phyloP scores from a whole-genome alignment of 768 basidiomycete species.

The Termitomyces sp. region DNA sequence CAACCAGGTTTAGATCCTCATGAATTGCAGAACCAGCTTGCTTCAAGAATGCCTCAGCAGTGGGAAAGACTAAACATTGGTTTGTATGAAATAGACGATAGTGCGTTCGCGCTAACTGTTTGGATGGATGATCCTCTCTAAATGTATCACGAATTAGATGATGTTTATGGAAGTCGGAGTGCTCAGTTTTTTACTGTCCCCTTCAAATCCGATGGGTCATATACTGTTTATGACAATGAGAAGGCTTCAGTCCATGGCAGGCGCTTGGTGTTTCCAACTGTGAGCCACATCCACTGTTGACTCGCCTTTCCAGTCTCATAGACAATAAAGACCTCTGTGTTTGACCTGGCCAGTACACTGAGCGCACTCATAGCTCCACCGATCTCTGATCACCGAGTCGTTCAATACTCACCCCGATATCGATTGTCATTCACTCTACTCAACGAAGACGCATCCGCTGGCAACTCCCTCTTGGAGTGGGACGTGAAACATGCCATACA shows the following conservation, averaged over 20 bases:
- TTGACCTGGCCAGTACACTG: conserved; percentile 23
- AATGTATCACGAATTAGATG: neutral
- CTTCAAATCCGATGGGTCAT: conserved; percentile 10
- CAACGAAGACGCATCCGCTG: conserved; percentile 80
- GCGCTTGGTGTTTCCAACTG: conserved; percentile 23
- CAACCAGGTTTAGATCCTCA: conserved; percentile 15
- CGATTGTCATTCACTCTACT: conserved; percentile 89
- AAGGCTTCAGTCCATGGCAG: conserved; percentile 20
- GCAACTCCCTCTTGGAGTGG: conserved; percentile 61
- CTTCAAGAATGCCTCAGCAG: conserved; percentile 20
- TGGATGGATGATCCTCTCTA: neutral
- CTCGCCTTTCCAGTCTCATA: conserved; percentile 12
- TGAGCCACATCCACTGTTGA: conserved; percentile 4
- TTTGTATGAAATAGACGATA: conserved; percentile 17
- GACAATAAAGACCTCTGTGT: conserved; percentile 9
- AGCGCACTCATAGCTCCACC: conserved; percentile 35
- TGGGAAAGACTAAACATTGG: conserved; percentile 40
- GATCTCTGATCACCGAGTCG: conserved; percentile 41
- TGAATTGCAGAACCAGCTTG: conserved; percentile 19
- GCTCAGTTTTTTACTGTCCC: neutral
- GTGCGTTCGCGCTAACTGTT: neutral
- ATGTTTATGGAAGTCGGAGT: neutral
- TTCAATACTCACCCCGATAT: conserved; percentile 77
- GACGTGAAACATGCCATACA: conserved; percentile 58
- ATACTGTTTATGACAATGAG: conserved; percentile 16